Base-by-base conservation (phyloP, 768 basidiomycete genomes). In the Boletus huronensis region DNA sequence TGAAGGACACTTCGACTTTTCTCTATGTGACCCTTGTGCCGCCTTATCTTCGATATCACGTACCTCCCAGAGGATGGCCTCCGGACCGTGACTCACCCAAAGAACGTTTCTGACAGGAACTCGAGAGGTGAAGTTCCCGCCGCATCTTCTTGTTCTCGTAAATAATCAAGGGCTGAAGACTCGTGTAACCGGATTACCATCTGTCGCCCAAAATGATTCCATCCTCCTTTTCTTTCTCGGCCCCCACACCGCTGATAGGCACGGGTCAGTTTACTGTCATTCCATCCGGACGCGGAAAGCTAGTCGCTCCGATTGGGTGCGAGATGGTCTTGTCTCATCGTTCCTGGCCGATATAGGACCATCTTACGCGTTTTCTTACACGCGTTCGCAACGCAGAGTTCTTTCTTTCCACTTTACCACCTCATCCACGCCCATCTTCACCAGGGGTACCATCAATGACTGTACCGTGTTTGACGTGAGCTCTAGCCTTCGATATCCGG, bases 331-430 rank as follows among this genome's bases (percentile, higher is more conserved):
- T 11, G 38, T 31, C 8, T 4, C 25, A 23, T 17, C n/a, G 19
- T 29, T 32, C 29, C 35, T 42, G 29, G 28, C 46, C 21, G 23
- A 45, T 41, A 40, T 47, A n/a, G 32, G 31, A 42, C 26, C 11
- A 2, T 31, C 50, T 40, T 53, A 50, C 14, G 40, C 3, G 28
- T 16, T 3, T 31, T 35, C 35, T 23, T 54, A 21, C 60, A 47
- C 52, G 47, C 28, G 38, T 51, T 47, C 29, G 34, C 39, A 48
- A 21, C 4, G 19, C 47, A 38, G 43, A n/a, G 19, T 43, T 11
- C 50, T 26, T 48, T 46, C 53, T 38, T 55, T 55, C 57, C 52
- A 11, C 11, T 46, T 66, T 63, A 38, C 53, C 55, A 28, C 17
- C 13, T 31, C 50, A 17, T 44, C 34, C 23, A 43, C 49, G 34